A percentile compares a stretch with the other conserved stretches of the same genome.
Conservation (phyloP, 2,329 filamentous ascomycete genomes). For the Penicillium sp. region DNA sequence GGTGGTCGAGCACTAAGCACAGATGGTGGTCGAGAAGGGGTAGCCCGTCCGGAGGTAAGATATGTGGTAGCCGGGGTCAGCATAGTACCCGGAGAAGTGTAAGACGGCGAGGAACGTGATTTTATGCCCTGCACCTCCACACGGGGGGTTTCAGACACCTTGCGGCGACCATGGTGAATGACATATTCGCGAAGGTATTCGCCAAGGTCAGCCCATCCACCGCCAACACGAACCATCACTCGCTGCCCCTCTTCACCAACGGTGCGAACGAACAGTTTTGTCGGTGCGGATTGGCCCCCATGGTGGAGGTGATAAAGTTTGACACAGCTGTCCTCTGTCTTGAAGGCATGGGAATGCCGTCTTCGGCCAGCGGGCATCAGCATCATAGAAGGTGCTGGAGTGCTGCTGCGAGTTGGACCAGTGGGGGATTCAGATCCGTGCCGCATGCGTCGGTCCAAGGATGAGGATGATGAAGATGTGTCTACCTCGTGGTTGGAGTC, state of each 20-base stretch:
- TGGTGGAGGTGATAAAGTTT: conserved; percentile 89
- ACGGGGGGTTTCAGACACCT: conserved; percentile 52
- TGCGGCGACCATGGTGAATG: conserved; percentile 78
- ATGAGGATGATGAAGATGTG: conserved; percentile 32
- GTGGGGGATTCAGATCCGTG: conserved; percentile 35
- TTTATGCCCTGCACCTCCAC: conserved; percentile 56
- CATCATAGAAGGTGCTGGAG: conserved; percentile 65
- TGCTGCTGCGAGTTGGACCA: conserved; percentile 48
- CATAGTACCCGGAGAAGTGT: conserved; percentile 27
- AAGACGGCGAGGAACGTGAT: conserved; percentile 31
- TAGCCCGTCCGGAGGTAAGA: conserved; percentile 29
- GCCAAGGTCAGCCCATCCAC: conserved; percentile 95
- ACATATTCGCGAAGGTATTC: conserved; percentile 95
- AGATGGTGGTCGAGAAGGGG: conserved; percentile 39
- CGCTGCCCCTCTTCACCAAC: conserved; percentile 88
- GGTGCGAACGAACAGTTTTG: conserved; percentile 90
- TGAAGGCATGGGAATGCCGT: conserved; percentile 33
- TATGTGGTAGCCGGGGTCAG: conserved; percentile 19
- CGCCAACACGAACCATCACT: conserved; percentile 96
- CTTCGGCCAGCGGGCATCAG: conserved; percentile 58
- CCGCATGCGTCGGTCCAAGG: conserved; percentile 33
- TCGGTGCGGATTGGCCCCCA: conserved; percentile 77
- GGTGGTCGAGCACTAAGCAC: conserved; percentile 37
- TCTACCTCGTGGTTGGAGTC: conserved; percentile 44
- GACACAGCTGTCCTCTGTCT: conserved; percentile 66